Percentiles rank a stretch among this genome's conserved stretches.
Evolutionary conservation across 2,329 filamentous ascomycete genomes (phyloP).

Genomic region (Plenodomus lindquistii): DNA sequence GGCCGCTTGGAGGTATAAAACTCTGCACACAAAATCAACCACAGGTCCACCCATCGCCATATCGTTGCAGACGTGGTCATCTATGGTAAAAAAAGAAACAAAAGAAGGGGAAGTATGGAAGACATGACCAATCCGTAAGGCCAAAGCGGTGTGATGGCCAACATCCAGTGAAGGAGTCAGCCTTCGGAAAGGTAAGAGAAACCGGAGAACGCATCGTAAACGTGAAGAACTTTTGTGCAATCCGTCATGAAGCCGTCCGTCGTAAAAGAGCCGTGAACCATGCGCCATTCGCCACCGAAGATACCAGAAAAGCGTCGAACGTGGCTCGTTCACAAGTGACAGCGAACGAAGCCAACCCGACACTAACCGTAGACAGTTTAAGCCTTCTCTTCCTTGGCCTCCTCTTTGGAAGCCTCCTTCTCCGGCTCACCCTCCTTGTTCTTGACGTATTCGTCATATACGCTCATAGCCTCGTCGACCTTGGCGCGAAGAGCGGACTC

Average conservation of each 20-base stretch:
- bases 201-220: slow-evolving; percentile 27
- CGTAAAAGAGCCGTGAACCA: slow-evolving; percentile 33
- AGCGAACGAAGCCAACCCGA: slow-evolving; percentile 36
- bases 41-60: slow-evolving; percentile 26
- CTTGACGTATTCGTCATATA: slow-evolving; percentile 99
- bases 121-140: slow-evolving; percentile 12
- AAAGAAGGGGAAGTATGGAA: slow-evolving; percentile 20
- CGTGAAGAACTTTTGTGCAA: slow-evolving; percentile 43
- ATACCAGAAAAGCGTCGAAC: slow-evolving; percentile 34
- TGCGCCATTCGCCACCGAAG: slow-evolving; percentile 43
- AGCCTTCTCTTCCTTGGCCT: slow-evolving; percentile 53
- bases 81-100: slow-evolving; percentile 41
- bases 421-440: slow-evolving; percentile 60
- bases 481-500: slow-evolving; percentile 87
- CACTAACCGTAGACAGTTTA: slow-evolving; percentile 38
- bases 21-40: slow-evolving; percentile 27
- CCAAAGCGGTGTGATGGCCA: slow-evolving; percentile 17
- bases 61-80: slow-evolving; percentile 34
- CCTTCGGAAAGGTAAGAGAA: slow-evolving; percentile 14
- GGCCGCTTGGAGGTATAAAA: slow-evolving; percentile 37
- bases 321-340: slow-evolving; percentile 29
- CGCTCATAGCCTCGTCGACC: slow-evolving; percentile 94
- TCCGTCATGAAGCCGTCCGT: slow-evolving; percentile 37
- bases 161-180: slow-evolving; percentile 39
- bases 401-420: slow-evolving; percentile 47